phyloP scores from a whole-genome alignment of 2,329 filamentous ascomycete genomes.

The Exophiala calicioides region DNA sequence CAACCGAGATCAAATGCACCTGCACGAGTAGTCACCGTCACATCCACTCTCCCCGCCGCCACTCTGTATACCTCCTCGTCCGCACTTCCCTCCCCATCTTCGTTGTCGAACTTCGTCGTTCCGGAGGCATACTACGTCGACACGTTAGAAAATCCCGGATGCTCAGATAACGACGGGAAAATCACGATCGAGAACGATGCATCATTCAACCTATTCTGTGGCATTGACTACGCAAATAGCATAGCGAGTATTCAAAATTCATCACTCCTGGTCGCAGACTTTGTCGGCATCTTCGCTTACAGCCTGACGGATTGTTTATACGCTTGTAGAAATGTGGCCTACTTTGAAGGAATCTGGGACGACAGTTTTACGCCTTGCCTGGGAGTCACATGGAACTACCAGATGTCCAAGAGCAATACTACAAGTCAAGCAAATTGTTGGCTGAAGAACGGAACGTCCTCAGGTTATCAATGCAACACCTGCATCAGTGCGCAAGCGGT shows the following conservation, averaged over 20 bases:
- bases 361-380: conserved; percentile 14
- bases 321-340: conserved; percentile 14
- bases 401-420: conserved; percentile 16
- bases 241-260: conserved; percentile 5
- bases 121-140: conserved; percentile 16
- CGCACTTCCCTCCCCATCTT: conserved; percentile 15
- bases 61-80: conserved; percentile 3
- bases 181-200: conserved; percentile 10
- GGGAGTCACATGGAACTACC: conserved; percentile 18
- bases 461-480: conserved; percentile 16
- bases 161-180: conserved; percentile 2
- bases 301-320: conserved; percentile 24
- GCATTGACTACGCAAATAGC: conserved; percentile 18
- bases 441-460: conserved; percentile 22
- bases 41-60: conserved; percentile 1
- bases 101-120: conserved; percentile 16
- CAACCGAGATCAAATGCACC: conserved; percentile 1
- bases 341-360: conserved; percentile 6
- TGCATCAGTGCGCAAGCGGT: conserved; percentile 14
- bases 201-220: conserved; percentile 18
- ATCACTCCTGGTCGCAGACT: conserved; percentile 16
- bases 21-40: conserved; percentile 11
- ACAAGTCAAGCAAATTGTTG: conserved; percentile 19
- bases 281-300: conserved; percentile 19
- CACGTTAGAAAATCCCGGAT: conserved; percentile 18